phyloP scores from a whole-genome alignment of 2,329 filamentous ascomycete genomes.

The Furcasterigmium sp. region DNA sequence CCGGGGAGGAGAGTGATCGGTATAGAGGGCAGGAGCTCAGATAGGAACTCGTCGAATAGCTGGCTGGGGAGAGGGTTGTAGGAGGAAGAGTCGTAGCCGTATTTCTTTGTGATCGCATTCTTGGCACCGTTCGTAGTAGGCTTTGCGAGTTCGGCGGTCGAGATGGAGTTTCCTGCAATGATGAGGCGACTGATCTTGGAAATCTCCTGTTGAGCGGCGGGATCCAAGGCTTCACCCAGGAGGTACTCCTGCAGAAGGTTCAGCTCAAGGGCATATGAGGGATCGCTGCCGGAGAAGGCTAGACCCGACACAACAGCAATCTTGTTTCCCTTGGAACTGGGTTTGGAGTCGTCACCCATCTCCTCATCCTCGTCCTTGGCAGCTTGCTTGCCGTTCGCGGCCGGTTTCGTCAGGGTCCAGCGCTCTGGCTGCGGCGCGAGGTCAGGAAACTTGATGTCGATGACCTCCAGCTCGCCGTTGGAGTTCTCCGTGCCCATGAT shows the following conservation, averaged over 20 bases:
- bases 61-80: slow-evolving; percentile 86
- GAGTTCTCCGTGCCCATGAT: slow-evolving; percentile 90
- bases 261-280: slow-evolving; percentile 67
- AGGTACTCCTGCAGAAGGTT: slow-evolving; percentile 82
- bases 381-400: slow-evolving; percentile 23
- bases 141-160: slow-evolving; percentile 45
- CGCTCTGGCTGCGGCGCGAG: slow-evolving; percentile 75
- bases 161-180: slow-evolving; percentile 89
- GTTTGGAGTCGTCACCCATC: slow-evolving; percentile 46
- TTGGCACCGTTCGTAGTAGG: slow-evolving; percentile 33
- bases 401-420: slow-evolving; percentile 62
- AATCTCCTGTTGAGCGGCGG: slow-evolving; percentile 49
- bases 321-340: slow-evolving; percentile 38
- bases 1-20: slow-evolving; percentile 88
- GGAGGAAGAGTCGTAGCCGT: slow-evolving; percentile 83
- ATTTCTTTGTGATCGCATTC: slow-evolving; percentile 62
- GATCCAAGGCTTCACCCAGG: slow-evolving; percentile 70
- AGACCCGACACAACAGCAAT: slow-evolving; percentile 88
- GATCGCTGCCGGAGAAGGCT: slow-evolving; percentile 69
- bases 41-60: slow-evolving; percentile 77
- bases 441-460: slow-evolving; percentile 86
- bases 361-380: slow-evolving; percentile 42
- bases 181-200: slow-evolving; percentile 76
- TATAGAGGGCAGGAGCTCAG: slow-evolving; percentile 75
- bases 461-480: slow-evolving; percentile 86